A percentile compares a stretch with the other conserved stretches of the same genome.
These are phyloP conservation scores for Cymbidium sinense DNA, from an alignment of 106 monocot species.

Conservation along the genomic window DNA sequence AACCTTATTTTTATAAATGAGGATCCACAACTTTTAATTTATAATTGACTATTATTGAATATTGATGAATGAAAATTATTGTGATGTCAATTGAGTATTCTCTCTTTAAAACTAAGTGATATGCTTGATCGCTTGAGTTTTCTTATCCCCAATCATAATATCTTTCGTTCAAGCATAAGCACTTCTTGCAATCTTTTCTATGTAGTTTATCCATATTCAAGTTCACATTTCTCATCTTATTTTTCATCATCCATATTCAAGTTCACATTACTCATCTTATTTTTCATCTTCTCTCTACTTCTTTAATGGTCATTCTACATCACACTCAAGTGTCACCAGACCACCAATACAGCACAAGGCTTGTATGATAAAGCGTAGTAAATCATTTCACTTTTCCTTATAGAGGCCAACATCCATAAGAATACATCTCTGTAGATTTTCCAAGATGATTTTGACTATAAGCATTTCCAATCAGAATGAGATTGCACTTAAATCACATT, in stretches of 20 bases:
- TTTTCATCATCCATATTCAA: neutral
- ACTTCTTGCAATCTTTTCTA: neutral
- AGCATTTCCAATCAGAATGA: neutral
- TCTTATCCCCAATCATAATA: neutral
- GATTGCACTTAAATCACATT: neutral
- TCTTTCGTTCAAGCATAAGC: neutral
- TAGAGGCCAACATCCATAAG: neutral
- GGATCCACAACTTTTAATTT: too few relatives aligned
- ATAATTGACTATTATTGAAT: too few relatives aligned
- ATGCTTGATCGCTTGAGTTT: neutral
- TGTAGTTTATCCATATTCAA: neutral
- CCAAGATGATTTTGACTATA: neutral
- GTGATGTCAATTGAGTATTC: too few relatives aligned
- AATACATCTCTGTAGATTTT: neutral
- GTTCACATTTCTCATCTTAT: neutral
- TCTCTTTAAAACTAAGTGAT: too few relatives aligned
- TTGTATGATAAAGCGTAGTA: neutral
- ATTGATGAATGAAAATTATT: too few relatives aligned
- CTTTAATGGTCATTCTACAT: neutral
- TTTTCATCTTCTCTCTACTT: neutral
- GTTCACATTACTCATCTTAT: neutral
- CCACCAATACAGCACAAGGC: neutral
- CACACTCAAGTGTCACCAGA: neutral
- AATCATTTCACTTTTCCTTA: conserved; percentile 1
- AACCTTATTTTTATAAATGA: too few relatives aligned